These are phyloP conservation scores for Fusarium xyrophilum DNA, from an alignment of 2,329 filamentous ascomycete species.

Conservation along the genomic window DNA sequence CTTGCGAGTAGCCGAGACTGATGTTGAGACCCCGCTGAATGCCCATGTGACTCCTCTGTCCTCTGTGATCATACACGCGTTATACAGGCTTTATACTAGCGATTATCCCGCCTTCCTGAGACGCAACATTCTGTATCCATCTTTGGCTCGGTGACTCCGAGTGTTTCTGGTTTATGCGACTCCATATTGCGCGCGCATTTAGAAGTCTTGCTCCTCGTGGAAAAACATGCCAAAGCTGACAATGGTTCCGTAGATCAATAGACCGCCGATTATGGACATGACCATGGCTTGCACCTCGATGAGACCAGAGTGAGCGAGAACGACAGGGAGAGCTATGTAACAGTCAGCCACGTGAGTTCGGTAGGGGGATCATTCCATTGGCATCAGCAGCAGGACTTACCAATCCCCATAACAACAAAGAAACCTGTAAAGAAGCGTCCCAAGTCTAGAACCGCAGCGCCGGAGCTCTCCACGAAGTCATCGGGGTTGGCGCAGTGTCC, in stretches of 20 bases:
- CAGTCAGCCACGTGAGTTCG: slow-evolving; percentile 22
- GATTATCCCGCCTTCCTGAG: slow-evolving; percentile 19
- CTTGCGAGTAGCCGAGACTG: slow-evolving; percentile 20
- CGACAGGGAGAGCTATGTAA: slow-evolving; percentile 77
- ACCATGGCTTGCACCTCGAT: slow-evolving; percentile 87
- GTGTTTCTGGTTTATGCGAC: background rate
- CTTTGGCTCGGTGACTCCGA: background rate
- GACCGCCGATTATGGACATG: slow-evolving; percentile 92
- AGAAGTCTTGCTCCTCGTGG: slow-evolving; percentile 97
- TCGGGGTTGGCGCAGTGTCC: slow-evolving; percentile 86
- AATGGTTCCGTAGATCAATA: slow-evolving; percentile 97
- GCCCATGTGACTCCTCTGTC: slow-evolving; percentile 14
- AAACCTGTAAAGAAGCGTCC: slow-evolving; percentile 95
- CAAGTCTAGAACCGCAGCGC: slow-evolving; percentile 87
- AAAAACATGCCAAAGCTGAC: slow-evolving; percentile 99
- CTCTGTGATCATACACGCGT: slow-evolving; percentile 36
- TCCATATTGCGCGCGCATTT: slow-evolving; percentile 36
- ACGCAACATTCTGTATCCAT: slow-evolving; percentile 1
- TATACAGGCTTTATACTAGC: slow-evolving; percentile 11
- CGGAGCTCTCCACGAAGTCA: slow-evolving; percentile 89
- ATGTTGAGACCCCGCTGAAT: slow-evolving; percentile 33
- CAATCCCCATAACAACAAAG: slow-evolving; percentile 95
- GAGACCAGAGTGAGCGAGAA: slow-evolving; percentile 85
- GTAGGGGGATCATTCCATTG: background rate
- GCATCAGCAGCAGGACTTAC: slow-evolving; percentile 60